Base-by-base conservation (phyloP, 2,329 filamentous ascomycete species). In the Blastomyces parvus region DNA sequence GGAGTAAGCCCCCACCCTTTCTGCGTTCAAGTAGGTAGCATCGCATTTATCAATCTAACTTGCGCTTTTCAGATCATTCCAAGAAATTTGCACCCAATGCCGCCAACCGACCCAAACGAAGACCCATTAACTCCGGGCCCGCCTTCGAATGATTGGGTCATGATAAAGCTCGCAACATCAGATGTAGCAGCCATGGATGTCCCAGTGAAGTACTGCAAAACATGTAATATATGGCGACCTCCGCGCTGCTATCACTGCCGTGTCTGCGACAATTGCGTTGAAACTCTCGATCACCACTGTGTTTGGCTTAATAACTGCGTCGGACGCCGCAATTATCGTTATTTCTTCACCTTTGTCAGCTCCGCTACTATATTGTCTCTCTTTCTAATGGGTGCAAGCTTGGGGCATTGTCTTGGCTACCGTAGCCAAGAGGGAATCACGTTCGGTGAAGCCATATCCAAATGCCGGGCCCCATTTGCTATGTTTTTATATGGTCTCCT, bases 301-400 rank as follows among this genome's bases (percentile, higher is more conserved):
- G 92, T 97, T 19, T 99, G 94, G 94, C 84, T 99, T 67, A 99
- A 99, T 78, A 99, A 99, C 75, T 99, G 94, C 70, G 88, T 99
- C 59, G 94, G 94, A 53, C 88, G 93, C 68, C 90, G 94, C 70
- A 99, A 99, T 78, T 99, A 99, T 78, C 90, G 94, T 67, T 97
- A 93, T 76, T 99, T 99, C 77, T 97, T 97, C 74, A 84, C 89
- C 13, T 99, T 97, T 76, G 87, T 99, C 67, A 86, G 85, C 62
- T 86, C 88, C 17, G 86, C 85, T n/a, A 91, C 90, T 0, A 68
- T 97, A 42, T 82, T 97, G 22, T 84, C 87, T 0, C 72, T 91
- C 19, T 93, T 89, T 70, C 82, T 97, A 56, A 80, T 94, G 38
- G 90, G 82, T 25, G 87, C 88, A 30, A 91, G 86, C 65, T 80